Evolutionary conservation across 202 grass and related monocot genomes (phyloP), one percentile per base, ranked within the genome.

Genomic region (Cymbopogon flexuosus): DNA sequence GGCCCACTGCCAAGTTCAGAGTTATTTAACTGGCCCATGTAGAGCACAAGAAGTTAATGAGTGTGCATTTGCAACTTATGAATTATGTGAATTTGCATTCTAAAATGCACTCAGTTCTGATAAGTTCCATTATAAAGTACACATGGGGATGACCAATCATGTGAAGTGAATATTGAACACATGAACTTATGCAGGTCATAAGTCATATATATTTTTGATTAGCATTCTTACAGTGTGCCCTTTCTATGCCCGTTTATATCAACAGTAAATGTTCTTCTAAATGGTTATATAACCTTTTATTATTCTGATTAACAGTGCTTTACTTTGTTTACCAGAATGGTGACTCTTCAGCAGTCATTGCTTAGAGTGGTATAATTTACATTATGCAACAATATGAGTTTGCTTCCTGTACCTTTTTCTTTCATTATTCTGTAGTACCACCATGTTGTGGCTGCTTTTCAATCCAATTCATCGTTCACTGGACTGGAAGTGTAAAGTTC

Each of bases 101-200:
- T 67, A 16, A 75, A 52, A 40, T 65, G 71, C 43, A 83, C 3
- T 42, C 0, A 22, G 7, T 47, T 87, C 11, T 41, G 46, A 64
- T 7, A 3, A 54, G 9, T 81, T 77, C 1, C 62, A 4, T 30
- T 71, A 2, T 74, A 30, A 43, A 52, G 16, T 42, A 52, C 40
- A 23, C 42, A 70, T 2, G 3, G 12, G 68, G 39, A 72, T 34
- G 37, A 34, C 12, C 33, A 81, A 11, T 69, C 65, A 18, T 42
- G 33, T 6, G 68, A 82, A 77, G 34, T 71, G 34, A 76, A 82
- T 76, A 49, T 52, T 84, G 30, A 62, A 15, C 33, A 42, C 18
- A 21, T 79, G 10, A 62, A 64, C 42, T 23, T 27, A 24, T 40
- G 45, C 19, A 62, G 40, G n/a, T 62, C 19, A 1, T 62, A 52